These are phyloP conservation scores for Glonium stellatum DNA, from an alignment of 495 filamentous ascomycete species.

Conservation along the genomic window DNA sequence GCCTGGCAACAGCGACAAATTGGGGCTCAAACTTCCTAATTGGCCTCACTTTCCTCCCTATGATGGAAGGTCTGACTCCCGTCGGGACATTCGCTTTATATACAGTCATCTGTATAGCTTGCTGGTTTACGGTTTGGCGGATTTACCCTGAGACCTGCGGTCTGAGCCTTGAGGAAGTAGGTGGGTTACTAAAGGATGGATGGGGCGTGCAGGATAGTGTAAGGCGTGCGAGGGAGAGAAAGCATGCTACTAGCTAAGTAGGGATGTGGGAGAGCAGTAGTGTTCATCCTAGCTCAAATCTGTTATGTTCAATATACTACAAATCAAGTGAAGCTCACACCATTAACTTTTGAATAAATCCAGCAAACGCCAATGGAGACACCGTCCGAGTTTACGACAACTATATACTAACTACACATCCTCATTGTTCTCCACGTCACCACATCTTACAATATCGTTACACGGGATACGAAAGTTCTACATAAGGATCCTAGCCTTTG, in stretches of 20 bases:
- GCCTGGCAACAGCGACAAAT: conserved; percentile 78
- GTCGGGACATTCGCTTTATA: conserved; percentile 75
- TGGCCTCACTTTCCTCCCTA: conserved; percentile 75
- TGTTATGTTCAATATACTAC: no score
- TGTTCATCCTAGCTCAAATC: no score
- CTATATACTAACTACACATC: no score
- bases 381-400: no score
- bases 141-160: conserved; percentile 85
- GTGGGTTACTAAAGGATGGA: conserved; percentile 61
- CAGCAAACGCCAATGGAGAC: no score
- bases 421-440: no score
- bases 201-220: conserved; percentile 59
- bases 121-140: conserved; percentile 58
- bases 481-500: no score
- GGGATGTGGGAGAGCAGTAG: conserved; percentile 4
- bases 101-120: conserved; percentile 57
- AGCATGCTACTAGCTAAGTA: no score
- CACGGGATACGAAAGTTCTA: no score
- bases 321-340: no score
- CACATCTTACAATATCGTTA: no score
- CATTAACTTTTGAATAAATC: no score
- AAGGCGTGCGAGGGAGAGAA: conserved; percentile 10
- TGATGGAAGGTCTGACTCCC: conserved; percentile 73
- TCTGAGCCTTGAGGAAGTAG: conserved; percentile 73
- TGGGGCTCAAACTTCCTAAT: conserved; percentile 87